phyloP scores from a whole-genome alignment of 2,329 filamentous ascomycete species.

The Corniculantispora saksenae region DNA sequence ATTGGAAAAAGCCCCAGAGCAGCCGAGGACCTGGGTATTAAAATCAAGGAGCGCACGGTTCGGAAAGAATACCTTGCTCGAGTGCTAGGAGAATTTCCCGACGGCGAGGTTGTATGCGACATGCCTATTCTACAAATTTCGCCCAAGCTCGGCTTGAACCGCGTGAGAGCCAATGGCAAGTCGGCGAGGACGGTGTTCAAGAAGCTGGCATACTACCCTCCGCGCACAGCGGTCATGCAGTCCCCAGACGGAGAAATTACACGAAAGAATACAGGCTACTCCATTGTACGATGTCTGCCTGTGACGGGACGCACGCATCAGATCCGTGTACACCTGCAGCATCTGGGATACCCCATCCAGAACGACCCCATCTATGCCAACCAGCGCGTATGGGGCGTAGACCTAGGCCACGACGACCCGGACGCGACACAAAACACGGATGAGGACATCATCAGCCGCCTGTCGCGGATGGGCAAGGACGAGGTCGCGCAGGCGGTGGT shows the following conservation, averaged over 20 bases:
- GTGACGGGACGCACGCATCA: constrained; percentile 95
- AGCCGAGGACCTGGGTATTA: constrained; percentile 72
- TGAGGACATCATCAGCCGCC: constrained; percentile 82
- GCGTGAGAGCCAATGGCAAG: constrained; percentile 92
- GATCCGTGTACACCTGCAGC: constrained; percentile 91
- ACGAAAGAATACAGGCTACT: constrained; percentile 75
- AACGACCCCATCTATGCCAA: constrained; percentile 99
- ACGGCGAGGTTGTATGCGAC: constrained; percentile 87
- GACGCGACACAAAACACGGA: constrained; percentile 74
- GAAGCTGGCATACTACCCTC: constrained; percentile 86
- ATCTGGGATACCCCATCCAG: constrained; percentile 89
- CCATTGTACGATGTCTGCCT: constrained; percentile 89
- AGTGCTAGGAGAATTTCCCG: constrained; percentile 88
- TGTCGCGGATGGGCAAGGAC: constrained; percentile 90
- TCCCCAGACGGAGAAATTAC: constrained; percentile 33
- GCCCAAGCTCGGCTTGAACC: constrained; percentile 90
- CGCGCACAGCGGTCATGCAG: constrained; percentile 32
- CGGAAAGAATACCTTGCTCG: constrained; percentile 94
- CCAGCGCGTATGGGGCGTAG: constrained; percentile 82
- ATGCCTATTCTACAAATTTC: constrained; percentile 93
- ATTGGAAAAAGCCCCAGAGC: constrained; percentile 83
- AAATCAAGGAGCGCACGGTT: constrained; percentile 79
- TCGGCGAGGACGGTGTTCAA: constrained; percentile 89
- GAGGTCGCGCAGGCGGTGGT: constrained; percentile 88
- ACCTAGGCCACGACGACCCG: constrained; percentile 67